These are phyloP conservation scores for Botrytis byssoidea DNA, from an alignment of 2,329 filamentous ascomycete species.

Conservation along the genomic window DNA sequence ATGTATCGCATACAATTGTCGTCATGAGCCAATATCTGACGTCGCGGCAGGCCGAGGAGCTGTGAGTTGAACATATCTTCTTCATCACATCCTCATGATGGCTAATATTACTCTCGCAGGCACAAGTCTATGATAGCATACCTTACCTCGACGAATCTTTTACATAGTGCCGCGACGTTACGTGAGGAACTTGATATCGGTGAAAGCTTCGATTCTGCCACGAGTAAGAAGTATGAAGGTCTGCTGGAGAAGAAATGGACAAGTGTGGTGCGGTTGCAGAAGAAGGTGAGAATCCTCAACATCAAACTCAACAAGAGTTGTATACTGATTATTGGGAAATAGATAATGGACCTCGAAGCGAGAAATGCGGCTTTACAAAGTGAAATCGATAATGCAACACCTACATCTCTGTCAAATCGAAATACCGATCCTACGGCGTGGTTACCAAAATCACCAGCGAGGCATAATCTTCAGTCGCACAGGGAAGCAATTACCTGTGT, in stretches of 20 bases:
- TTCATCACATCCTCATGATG: constrained; percentile 24
- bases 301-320: constrained; percentile 4
- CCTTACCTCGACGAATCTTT: constrained; percentile 69
- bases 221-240: constrained; percentile 90
- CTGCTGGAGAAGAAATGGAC: constrained; percentile 99
- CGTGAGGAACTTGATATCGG: constrained; percentile 74
- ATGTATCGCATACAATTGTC: constrained; percentile 28
- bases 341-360: constrained; percentile 93
- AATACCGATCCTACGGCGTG: constrained; percentile 83
- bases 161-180: constrained; percentile 67
- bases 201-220: constrained; percentile 70
- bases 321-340: constrained; percentile 19
- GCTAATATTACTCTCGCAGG: constrained; percentile 47
- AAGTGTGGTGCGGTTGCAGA: constrained; percentile 88
- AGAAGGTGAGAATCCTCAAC: constrained; percentile 64
- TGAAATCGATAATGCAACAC: constrained; percentile 82
- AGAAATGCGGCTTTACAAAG: constrained; percentile 70
- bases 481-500: constrained; percentile 79
- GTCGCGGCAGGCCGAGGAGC: constrained; percentile 79
- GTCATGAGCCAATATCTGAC: constrained; percentile 75
- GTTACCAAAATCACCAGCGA: constrained; percentile 79
- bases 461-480: constrained; percentile 82
- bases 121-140: constrained; percentile 95
- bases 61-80: constrained; percentile 55
- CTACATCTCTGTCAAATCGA: constrained; percentile 67